Evolutionary conservation across 1,139 yeast species (phyloP), one percentile per base, ranked within the genome.

Genomic region (Taphrina betulina): DNA sequence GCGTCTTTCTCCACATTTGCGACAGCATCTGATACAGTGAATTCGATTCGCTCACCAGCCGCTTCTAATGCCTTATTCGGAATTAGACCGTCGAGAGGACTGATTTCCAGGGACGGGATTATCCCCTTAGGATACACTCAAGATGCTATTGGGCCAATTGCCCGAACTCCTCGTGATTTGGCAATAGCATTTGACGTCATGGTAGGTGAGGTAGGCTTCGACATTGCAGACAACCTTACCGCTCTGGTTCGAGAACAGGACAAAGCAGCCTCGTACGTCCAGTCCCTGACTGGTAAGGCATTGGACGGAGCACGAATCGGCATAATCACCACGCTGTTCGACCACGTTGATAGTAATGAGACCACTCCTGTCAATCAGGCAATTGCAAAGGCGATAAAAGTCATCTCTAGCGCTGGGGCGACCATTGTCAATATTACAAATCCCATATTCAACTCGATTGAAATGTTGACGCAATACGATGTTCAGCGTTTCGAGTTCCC

Each of bases 161-260:
- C 38, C 10, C 14, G 38, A 10, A 34, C 38, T 2, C 19, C 19
- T 10, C 38, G 38, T 12, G 38, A 34, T 34, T 10, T 17, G n/a
- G 38, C 38, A 10, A 34, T 34, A 14, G 38, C 38, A 17, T n/a
- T n/a, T 14, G 38, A n/a, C 14, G 38, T 34, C 19, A 34, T 34
- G 38, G 19, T 14, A 12, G 38, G 31, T 26, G 31, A 26, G 7
- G 31, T 12, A 12, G 31, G 16, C 10, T 34, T 12, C 14, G 38
- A 34, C 14, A 10, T 10, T n/a, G 10, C 10, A 10, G 38, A 34
- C 38, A 34, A 34, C 38, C 19, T 34, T 10, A 34, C 38, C 16
- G 38, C 38, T 2, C 38, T 34, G 19, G 38, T 12, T 10, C 14
- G 8, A 12, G 38, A 17, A 10, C n/a, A 34, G 2, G 10, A 8